Conservation (phyloP, 1,284 basidiomycete species). For the Earliella scabrosa region DNA sequence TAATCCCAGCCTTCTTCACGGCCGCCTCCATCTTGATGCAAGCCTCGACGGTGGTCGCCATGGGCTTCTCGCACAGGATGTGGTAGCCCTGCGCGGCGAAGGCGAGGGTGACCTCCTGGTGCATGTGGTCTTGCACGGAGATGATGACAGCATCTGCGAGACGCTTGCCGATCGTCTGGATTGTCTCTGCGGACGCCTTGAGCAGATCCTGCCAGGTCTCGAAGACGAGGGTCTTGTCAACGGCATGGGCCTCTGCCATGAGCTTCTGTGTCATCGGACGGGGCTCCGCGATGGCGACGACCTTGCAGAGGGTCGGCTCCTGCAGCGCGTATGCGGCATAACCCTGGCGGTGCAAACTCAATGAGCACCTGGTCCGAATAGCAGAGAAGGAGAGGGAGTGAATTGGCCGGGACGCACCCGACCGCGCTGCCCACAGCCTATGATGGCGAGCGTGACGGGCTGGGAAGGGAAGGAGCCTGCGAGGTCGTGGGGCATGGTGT, state of each 20-base stretch:
- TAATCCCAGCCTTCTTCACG: conserved; percentile 65
- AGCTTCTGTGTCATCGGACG: conserved; percentile 63
- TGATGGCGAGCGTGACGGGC: conserved; percentile 51
- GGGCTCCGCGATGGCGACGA: conserved; percentile 86
- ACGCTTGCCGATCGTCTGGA: conserved; percentile 62
- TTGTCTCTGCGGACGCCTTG: conserved; percentile 66
- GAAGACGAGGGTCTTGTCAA: conserved; percentile 73
- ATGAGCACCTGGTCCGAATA: neutral
- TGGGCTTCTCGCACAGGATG: conserved; percentile 89
- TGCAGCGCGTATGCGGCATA: conserved; percentile 70
- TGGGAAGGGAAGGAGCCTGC: conserved; percentile 19
- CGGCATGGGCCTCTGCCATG: conserved; percentile 57
- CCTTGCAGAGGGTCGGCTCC: conserved; percentile 66
- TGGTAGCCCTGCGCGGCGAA: conserved; percentile 84
- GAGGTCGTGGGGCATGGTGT: conserved; percentile 32
- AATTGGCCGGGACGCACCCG: conserved; percentile 45
- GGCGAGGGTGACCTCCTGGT: conserved; percentile 71
- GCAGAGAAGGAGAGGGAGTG: neutral
- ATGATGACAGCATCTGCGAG: conserved; percentile 83
- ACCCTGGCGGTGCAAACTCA: conserved; percentile 45
- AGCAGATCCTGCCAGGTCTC: conserved; percentile 73
- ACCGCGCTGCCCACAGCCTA: conserved; percentile 86
- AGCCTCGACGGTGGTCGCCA: conserved; percentile 77
- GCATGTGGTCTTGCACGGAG: conserved; percentile 79
- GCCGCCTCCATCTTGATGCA: conserved; percentile 78